Evolutionary conservation across 495 filamentous ascomycete genomes (phyloP), one percentile per base, ranked within the genome.

Genomic region (Immersiella caudata): DNA sequence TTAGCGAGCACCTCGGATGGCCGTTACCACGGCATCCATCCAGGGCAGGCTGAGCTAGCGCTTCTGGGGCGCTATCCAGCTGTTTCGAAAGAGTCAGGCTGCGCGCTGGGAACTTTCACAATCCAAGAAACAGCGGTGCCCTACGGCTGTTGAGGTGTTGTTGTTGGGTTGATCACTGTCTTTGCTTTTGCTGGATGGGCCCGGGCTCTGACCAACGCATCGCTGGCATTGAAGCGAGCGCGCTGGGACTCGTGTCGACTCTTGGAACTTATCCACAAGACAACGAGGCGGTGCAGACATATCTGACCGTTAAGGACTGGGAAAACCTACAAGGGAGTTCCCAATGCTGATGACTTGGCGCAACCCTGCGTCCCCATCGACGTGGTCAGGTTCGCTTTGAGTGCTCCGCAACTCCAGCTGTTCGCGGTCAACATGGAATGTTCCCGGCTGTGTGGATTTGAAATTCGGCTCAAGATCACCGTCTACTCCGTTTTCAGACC

Each of bases 161-260:
- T 36, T 36, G 50, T 26, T 55, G 52, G 24, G 52, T 26, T 26
- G 52, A 5, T 8, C 7, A 55, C 21, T 22, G 52, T 55, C n/a
- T 20, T 55, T 55, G 20, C 25, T 55, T 55, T 26, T 55, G 9
- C 20, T 55, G 9, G 52, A 2, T 55, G 52, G 24, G 52, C n/a
- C 25, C 22, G 20, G 52, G 22, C 52, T 26, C 25, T 55, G 52
- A n/a, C 52, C 52, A 55, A 26, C 52, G 52, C 52, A 55, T 55
- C 52, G 52, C 52, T 6, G 20, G 21, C 20, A 24, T 55, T n/a
- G 8, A 24, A 55, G 11, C 11, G 40, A 12, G 2, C 40, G 5
- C 2, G 29, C 29, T n/a, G 8, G 29, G 29, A 33, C 29, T 8
- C 29, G 29, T 4, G 8, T 33, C 4, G 8, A 33, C 29, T 33